A percentile compares a stretch with the other conserved stretches of the same genome.
Evolutionary conservation across 2,329 filamentous ascomycete genomes (phyloP).

Genomic region (Ascochyta clinopodiicola): DNA sequence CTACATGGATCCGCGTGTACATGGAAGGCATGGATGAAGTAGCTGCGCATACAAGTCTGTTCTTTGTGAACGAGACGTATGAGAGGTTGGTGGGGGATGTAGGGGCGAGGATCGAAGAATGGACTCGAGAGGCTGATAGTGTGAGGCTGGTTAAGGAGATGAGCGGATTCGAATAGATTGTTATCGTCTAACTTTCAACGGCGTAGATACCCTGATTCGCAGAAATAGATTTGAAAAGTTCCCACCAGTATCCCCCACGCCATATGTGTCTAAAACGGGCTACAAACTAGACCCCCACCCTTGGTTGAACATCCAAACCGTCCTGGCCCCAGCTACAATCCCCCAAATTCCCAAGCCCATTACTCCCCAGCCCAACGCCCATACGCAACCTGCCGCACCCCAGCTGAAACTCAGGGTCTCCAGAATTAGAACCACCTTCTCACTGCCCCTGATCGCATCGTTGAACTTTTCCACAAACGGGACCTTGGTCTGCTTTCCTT

Average conservation of each 20-base stretch:
- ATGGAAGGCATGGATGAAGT: slow-evolving; percentile 89
- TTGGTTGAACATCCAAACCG: slow-evolving; percentile 1
- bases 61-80: slow-evolving; percentile 76
- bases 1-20: slow-evolving; percentile 77
- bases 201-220: too few relatives aligned
- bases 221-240: too few relatives aligned
- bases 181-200: neutral
- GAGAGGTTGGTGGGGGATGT: slow-evolving; percentile 79
- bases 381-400: slow-evolving; percentile 27
- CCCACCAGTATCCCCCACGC: too few relatives aligned
- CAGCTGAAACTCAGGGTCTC: slow-evolving; percentile 29
- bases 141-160: slow-evolving; percentile 37
- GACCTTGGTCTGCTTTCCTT: slow-evolving; percentile 37
- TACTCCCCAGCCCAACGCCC: slow-evolving; percentile 20
- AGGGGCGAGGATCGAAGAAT: slow-evolving; percentile 68
- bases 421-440: slow-evolving; percentile 35
- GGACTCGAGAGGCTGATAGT: slow-evolving; percentile 69
- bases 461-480: slow-evolving; percentile 49
- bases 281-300: slow-evolving; percentile 5
- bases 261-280: too few relatives aligned
- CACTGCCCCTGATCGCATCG: slow-evolving; percentile 43
- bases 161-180: slow-evolving; percentile 15
- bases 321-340: slow-evolving; percentile 5
- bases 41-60: slow-evolving; percentile 82
- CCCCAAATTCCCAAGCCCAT: slow-evolving; percentile 12